These are phyloP conservation scores for Balansia obtecta DNA, from an alignment of 2,329 filamentous ascomycete genomes.

Conservation along the genomic window DNA sequence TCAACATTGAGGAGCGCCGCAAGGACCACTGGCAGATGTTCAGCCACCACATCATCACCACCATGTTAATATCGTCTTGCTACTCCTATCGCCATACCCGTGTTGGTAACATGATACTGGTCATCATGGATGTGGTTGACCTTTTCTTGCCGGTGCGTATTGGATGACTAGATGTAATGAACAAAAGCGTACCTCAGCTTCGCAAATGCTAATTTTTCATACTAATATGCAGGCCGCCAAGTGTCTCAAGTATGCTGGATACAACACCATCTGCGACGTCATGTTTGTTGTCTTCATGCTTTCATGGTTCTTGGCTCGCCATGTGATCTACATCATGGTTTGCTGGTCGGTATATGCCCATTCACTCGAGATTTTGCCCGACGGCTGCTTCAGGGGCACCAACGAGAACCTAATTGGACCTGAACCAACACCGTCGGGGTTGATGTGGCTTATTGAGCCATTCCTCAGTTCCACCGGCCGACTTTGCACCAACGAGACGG, in stretches of 20 bases:
- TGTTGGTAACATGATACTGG: slow-evolving; percentile 79
- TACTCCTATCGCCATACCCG: slow-evolving; percentile 82
- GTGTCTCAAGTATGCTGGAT: slow-evolving; percentile 81
- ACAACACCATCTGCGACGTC: slow-evolving; percentile 63
- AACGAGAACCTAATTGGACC: slow-evolving; percentile 43
- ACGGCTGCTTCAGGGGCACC: slow-evolving; percentile 58
- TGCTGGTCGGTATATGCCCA: slow-evolving; percentile 72
- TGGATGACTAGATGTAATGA: neutral
- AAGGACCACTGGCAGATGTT: slow-evolving; percentile 98
- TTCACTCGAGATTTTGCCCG: slow-evolving; percentile 46
- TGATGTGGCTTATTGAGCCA: slow-evolving; percentile 57
- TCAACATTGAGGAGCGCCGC: slow-evolving; percentile 85
- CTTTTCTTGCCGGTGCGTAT: slow-evolving; percentile 66
- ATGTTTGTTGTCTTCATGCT: slow-evolving; percentile 79
- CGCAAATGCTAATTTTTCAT: neutral
- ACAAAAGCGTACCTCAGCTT: neutral
- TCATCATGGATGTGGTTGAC: slow-evolving; percentile 90
- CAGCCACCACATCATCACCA: slow-evolving; percentile 88
- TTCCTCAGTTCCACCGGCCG: slow-evolving; percentile 58
- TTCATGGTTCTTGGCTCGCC: slow-evolving; percentile 72
- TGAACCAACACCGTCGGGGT: slow-evolving; percentile 33
- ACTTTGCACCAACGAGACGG: slow-evolving; percentile 68
- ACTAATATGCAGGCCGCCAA: slow-evolving; percentile 57
- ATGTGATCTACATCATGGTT: slow-evolving; percentile 65
- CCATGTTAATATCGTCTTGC: slow-evolving; percentile 62